phyloP scores from a whole-genome alignment of 2,329 filamentous ascomycete genomes.

The Cytospora schulzeri region DNA sequence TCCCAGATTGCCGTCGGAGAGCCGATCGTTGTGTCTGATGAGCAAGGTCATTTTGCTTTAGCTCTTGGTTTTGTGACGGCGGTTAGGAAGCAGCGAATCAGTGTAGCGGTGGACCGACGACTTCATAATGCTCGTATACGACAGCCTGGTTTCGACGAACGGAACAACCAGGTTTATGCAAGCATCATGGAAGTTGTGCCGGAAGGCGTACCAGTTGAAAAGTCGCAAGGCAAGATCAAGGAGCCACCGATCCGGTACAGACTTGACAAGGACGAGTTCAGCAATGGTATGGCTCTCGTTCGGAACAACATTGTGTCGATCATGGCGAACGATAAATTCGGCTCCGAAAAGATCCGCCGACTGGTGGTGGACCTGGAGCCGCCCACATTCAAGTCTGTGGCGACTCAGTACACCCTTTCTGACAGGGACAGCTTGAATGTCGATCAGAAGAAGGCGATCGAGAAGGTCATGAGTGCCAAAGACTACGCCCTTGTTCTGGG shows the following conservation, averaged over 20 bases:
- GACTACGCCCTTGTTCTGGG: constrained; percentile 97
- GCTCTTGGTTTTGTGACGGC: constrained; percentile 88
- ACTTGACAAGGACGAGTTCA: constrained; percentile 97
- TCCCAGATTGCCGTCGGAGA: constrained; percentile 87
- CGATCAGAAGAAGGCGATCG: constrained; percentile 83
- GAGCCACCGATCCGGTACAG: constrained; percentile 70
- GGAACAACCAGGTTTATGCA: constrained; percentile 79
- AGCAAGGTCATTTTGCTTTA: constrained; percentile 90
- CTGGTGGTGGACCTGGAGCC: constrained; percentile 77
- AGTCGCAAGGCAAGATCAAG: constrained; percentile 54
- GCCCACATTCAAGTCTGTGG: constrained; percentile 70
- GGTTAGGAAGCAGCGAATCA: constrained; percentile 74
- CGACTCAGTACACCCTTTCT: constrained; percentile 65
- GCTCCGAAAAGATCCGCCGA: constrained; percentile 71
- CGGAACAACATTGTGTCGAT: constrained; percentile 91
- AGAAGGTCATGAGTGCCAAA: constrained; percentile 92
- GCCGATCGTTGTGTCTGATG: constrained; percentile 94
- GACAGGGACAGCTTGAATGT: constrained; percentile 74
- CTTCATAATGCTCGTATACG: constrained; percentile 83
- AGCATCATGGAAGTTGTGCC: constrained; percentile 85
- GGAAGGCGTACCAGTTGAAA: constrained; percentile 54
- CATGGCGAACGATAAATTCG: constrained; percentile 78
- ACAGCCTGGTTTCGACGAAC: constrained; percentile 73
- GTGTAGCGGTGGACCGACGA: constrained; percentile 85
- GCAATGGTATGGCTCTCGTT: constrained; percentile 93